Evolutionary conservation across 345 rosid genomes (phyloP), one percentile per base, ranked within the genome.

Genomic region (Fremontodendron californicum): DNA sequence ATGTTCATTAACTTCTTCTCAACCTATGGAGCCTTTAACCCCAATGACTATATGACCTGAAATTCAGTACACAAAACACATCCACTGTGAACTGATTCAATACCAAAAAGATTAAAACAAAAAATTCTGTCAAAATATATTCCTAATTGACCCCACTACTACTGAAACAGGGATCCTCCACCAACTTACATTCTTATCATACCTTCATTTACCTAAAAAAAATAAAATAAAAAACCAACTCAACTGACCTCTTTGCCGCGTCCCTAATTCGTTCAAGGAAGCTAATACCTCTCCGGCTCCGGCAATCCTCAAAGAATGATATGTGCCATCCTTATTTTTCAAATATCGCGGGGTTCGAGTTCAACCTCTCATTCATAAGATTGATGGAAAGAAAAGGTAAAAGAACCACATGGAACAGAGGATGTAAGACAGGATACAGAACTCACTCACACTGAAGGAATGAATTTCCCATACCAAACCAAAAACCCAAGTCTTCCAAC

Each of bases 391-490:
- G 78, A 78, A 74, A 78, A 80, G 83, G 10, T 6, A 45, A 68
- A 60, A 71, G 52, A 64, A 75, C 15, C 23, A 37, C 73, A 65
- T 58, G 73, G 57, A 80, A 58, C 46, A 49, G 68, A 60, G 71
- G 79, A 83, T 61, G 23, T 52, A 77, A 62, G 46, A 39, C 45
- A 15, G 71, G 79, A 68, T 62, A 81, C 80, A 73, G 52, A 74
- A 80, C 83, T 86, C 83, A 80, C 83, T 86, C 83, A 78, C 77
- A 74, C 74, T 3, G 55, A 25, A 58, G 78, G 62, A 37, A 33
- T 33, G 35, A 27, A 61, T 58, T 77, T 77, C 29, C 73, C 77
- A 27, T 74, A 25, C 75, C 33, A 55, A 55, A n/a, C 61, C 27
- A 27, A 77, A 65, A 75, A 40, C 73, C 80, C 52, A 25, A 18